Evolutionary conservation across 2,329 filamentous ascomycete species (phyloP).

Genomic region (Apiospora pterosperma): DNA sequence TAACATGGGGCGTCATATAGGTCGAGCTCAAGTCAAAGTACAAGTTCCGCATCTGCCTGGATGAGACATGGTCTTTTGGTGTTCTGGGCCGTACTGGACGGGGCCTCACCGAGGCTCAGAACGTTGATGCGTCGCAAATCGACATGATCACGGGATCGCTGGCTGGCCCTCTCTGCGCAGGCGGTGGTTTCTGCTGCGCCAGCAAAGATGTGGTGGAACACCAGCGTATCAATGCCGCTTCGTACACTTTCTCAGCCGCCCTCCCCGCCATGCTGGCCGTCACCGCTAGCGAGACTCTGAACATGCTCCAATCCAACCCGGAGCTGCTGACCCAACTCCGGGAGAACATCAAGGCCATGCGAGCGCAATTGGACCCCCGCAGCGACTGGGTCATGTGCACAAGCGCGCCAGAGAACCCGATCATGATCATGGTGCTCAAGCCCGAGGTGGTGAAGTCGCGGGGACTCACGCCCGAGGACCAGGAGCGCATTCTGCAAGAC

Average conservation of each 20-base stretch:
- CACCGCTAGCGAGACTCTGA: conserved; percentile 89
- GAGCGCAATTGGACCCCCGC: conserved; percentile 81
- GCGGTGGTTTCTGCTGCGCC: conserved; percentile 93
- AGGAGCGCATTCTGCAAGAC: conserved; percentile 83
- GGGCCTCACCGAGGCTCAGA: conserved; percentile 92
- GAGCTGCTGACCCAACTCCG: conserved; percentile 75
- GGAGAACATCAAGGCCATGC: conserved; percentile 84
- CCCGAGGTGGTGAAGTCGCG: conserved; percentile 72
- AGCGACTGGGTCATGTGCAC: conserved; percentile 90
- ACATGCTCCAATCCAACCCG: conserved; percentile 80
- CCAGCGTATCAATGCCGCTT: conserved; percentile 86
- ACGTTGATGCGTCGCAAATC: conserved; percentile 87
- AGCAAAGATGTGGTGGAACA: conserved; percentile 91
- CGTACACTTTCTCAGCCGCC: conserved; percentile 95
- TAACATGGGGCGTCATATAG: conserved; percentile 34
- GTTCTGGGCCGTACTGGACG: conserved; percentile 88
- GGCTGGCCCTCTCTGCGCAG: conserved; percentile 83
- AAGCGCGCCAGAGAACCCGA: conserved; percentile 79
- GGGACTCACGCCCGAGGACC: conserved; percentile 67
- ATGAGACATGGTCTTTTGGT: conserved; percentile 97
- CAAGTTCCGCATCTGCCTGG: conserved; percentile 96
- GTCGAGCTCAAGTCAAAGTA: conserved; percentile 92
- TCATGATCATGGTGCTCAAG: conserved; percentile 82
- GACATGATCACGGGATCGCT: conserved; percentile 98
- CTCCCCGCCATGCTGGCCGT: conserved; percentile 91